Percentiles rank a stretch among this genome's conserved stretches.
phyloP scores from a whole-genome alignment of 768 basidiomycete species.

The Naganishia kalamii region DNA sequence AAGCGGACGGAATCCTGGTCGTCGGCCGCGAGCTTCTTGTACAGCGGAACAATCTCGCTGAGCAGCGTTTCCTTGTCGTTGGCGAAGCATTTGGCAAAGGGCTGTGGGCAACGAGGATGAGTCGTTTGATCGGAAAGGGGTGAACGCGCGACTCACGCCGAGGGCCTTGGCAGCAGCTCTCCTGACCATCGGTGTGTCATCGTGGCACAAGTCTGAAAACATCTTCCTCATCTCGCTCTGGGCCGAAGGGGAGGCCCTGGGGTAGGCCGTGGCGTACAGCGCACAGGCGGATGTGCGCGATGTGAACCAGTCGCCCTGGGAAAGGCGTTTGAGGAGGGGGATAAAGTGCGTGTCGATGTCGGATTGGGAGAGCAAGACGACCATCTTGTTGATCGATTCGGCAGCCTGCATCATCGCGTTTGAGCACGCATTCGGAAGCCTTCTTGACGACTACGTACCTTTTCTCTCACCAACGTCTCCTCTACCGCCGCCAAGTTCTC shows the following conservation, averaged over 20 bases:
- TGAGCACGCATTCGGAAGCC: background rate
- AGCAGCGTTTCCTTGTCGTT: constrained; percentile 64
- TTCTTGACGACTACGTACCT: constrained; percentile 54
- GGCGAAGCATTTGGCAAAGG: constrained; percentile 69
- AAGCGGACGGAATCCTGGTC: constrained; percentile 97
- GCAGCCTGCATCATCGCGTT: constrained; percentile 60
- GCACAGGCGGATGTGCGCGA: constrained; percentile 93
- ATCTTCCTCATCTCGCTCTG: constrained; percentile 81
- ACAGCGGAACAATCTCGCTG: constrained; percentile 81
- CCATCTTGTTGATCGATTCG: constrained; percentile 88
- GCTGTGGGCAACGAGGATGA: constrained; percentile 49
- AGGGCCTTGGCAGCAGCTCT: constrained; percentile 94
- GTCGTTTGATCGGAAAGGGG: background rate
- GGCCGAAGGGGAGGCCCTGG: constrained; percentile 41
- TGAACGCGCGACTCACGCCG: constrained; percentile 62
- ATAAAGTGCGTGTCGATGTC: constrained; percentile 88
- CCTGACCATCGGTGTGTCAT: constrained; percentile 98
- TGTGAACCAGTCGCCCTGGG: constrained; percentile 97
- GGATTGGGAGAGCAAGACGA: constrained; percentile 63
- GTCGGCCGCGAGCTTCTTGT: constrained; percentile 85
- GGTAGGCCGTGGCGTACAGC: constrained; percentile 82
- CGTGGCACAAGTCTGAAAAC: constrained; percentile 72
- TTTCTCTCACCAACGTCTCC: constrained; percentile 95
- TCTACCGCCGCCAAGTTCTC: constrained; percentile 95
- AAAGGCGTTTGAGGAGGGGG: constrained; percentile 79